Evolutionary conservation across 192 early-diverging fungal genomes (phyloP), one percentile per base, ranked within the genome.

Genomic region (Globomyces pollinis-pini): DNA sequence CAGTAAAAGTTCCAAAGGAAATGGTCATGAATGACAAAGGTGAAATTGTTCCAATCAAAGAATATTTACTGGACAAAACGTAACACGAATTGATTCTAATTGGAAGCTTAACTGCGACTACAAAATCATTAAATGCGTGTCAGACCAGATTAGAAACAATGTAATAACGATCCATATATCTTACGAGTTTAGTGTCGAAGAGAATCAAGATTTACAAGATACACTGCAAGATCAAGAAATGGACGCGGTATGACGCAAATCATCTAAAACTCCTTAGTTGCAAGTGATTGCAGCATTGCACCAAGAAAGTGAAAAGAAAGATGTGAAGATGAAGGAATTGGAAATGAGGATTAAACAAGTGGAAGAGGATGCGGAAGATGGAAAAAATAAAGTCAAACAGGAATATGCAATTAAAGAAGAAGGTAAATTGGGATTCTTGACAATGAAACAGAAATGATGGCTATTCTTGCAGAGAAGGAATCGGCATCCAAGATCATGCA

Each of bases 221-320:
- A 65, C 55, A 1, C 68, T 73, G 38, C 59, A 68, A 16, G 65
- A 74, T 45, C 81, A 84, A 53, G 81, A 84, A 65, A 76, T 79
- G 54, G 81, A 84, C 53, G 81, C 81, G 12, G 77, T 84, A 62
- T 13, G 62, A 4, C 24, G 6, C 1, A n/a, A n/a, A n/a, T n/a
- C n/a, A 23, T 49, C 34, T 32, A 16, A 36, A 26, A 33, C 64
- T 12, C 16, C 38, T 9, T 49, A 83, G 81, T 55, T 84, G n/a
- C 79, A 81, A 31, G 77, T 84, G 13, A 84, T 84, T 39, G 72
- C 80, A 1, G 77, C 81, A 3, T 57, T 84, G 20, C 80, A 83
- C 56, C 49, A 67, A 28, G 80, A 81, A 38, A 64, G 65, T 21
- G 80, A 84, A 16, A 53, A 64, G 49, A 82, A 76, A 49, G 80